These are phyloP conservation scores for Wolfiporia cocos DNA, from an alignment of 1,284 basidiomycete species.

Conservation along the genomic window DNA sequence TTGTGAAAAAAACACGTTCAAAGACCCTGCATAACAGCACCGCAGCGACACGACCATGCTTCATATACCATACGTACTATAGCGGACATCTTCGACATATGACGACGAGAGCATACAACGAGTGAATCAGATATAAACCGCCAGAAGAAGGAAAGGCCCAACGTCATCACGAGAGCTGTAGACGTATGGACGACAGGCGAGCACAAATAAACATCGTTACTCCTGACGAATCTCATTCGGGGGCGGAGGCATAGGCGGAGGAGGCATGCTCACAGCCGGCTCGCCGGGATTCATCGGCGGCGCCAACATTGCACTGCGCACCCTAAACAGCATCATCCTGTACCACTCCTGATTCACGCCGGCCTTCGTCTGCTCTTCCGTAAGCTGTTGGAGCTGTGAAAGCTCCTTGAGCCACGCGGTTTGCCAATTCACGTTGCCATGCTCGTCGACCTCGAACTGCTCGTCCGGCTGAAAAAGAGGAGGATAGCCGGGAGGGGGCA, in stretches of 20 bases:
- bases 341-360: slow-evolving; percentile 77
- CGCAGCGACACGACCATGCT: too few species aligned
- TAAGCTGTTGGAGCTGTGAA: slow-evolving; percentile 60
- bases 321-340: slow-evolving; percentile 71
- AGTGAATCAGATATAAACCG: too few species aligned
- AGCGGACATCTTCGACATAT: too few species aligned
- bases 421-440: slow-evolving; percentile 75
- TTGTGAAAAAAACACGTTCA: too few species aligned
- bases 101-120: too few species aligned
- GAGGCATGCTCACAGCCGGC: slow-evolving; percentile 31
- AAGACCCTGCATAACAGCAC: too few species aligned
- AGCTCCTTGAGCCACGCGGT: slow-evolving; percentile 74
- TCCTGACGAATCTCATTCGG: slow-evolving; percentile 19
- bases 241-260: slow-evolving; percentile 20
- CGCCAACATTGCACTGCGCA: slow-evolving; percentile 63
- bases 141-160: too few species aligned
- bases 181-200: too few species aligned
- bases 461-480: slow-evolving; percentile 59
- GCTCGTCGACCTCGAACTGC: slow-evolving; percentile 65
- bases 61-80: too few species aligned
- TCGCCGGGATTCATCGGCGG: slow-evolving; percentile 52
- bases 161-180: too few species aligned
- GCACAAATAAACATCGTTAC: too few species aligned
- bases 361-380: slow-evolving; percentile 72
- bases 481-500: slow-evolving; percentile 37